These are phyloP conservation scores for Cordia subcordata DNA, from an alignment of 257 asterid genomes.

Conservation along the genomic window DNA sequence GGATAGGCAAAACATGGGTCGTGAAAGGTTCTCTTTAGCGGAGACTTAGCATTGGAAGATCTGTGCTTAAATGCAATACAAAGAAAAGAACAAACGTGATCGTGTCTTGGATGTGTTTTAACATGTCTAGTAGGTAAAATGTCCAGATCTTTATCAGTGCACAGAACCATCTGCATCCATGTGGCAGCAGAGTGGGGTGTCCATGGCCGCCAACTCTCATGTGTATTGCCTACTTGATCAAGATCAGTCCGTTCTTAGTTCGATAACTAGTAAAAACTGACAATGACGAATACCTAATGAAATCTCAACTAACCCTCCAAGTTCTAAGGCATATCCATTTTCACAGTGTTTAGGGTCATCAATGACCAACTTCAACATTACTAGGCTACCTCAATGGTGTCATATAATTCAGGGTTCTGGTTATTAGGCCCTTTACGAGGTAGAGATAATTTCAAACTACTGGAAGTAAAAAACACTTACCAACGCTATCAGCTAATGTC, in stretches of 20 bases:
- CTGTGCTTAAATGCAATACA: slow-evolving; percentile 1
- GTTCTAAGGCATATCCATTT: too few relatives aligned
- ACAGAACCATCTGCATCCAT: not conserved
- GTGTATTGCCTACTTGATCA: not conserved
- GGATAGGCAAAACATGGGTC: slow-evolving; percentile 3
- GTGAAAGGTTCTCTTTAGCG: not conserved
- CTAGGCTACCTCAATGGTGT: too few relatives aligned
- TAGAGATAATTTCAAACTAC: too few relatives aligned
- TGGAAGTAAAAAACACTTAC: too few relatives aligned
- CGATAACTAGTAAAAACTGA: not conserved
- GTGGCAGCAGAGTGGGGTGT: not conserved
- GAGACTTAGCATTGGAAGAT: not conserved
- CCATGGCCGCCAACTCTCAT: slow-evolving; percentile 5
- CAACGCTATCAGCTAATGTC: too few relatives aligned
- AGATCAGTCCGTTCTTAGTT: not conserved
- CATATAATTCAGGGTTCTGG: too few relatives aligned
- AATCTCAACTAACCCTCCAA: too few relatives aligned
- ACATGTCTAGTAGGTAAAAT: slow-evolving; percentile 1
- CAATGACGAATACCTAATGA: not conserved
- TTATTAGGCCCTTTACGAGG: too few relatives aligned
- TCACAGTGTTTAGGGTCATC: too few relatives aligned
- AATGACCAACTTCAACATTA: too few relatives aligned
- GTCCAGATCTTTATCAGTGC: slow-evolving; percentile 1
- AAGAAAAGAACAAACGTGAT: slow-evolving; percentile 8
- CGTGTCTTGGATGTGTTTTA: slow-evolving; percentile 4